Percentiles rank a stretch among this genome's conserved stretches.
phyloP scores from a whole-genome alignment of 2,329 filamentous ascomycete genomes.

The Sporothrix dimorphospora region DNA sequence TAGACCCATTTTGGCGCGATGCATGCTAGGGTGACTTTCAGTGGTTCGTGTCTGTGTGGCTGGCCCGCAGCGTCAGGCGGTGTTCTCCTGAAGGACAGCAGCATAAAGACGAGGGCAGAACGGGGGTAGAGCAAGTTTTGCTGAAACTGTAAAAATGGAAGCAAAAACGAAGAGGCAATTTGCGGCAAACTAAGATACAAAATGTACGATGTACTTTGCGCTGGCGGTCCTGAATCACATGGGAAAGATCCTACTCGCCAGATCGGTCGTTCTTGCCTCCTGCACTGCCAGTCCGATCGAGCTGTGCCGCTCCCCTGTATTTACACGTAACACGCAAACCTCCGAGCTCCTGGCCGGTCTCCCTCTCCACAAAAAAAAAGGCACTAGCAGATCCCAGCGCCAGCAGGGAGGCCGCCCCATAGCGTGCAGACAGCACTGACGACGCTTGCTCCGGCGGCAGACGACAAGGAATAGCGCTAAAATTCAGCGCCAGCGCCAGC shows the following conservation, averaged over 20 bases:
- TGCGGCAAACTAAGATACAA: not conserved
- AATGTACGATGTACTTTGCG: not conserved
- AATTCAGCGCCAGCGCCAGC: not conserved
- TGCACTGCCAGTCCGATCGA: not conserved
- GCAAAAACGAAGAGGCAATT: not conserved
- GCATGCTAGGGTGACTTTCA: not conserved
- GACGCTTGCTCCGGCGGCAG: not conserved
- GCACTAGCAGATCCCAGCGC: constrained; percentile 15
- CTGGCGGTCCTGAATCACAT: not conserved
- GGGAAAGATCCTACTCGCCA: not conserved
- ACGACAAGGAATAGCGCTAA: not conserved
- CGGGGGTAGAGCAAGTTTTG: not conserved
- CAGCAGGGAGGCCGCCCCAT: constrained; percentile 16
- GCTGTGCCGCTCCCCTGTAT: constrained; percentile 12
- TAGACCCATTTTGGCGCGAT: constrained; percentile 5
- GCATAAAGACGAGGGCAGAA: not conserved
- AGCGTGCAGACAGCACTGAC: constrained; percentile 10
- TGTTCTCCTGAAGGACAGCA: not conserved
- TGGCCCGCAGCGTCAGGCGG: not conserved
- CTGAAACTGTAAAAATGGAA: constrained; percentile 1
- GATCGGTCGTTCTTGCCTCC: not conserved
- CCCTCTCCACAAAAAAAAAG: constrained; percentile 9
- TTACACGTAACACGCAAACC: constrained; percentile 17
- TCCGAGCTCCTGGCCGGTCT: not conserved
- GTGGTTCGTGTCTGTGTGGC: not conserved